Conservation (phyloP, 75 land plant species). For the Pseudotsuga menziesii region DNA sequence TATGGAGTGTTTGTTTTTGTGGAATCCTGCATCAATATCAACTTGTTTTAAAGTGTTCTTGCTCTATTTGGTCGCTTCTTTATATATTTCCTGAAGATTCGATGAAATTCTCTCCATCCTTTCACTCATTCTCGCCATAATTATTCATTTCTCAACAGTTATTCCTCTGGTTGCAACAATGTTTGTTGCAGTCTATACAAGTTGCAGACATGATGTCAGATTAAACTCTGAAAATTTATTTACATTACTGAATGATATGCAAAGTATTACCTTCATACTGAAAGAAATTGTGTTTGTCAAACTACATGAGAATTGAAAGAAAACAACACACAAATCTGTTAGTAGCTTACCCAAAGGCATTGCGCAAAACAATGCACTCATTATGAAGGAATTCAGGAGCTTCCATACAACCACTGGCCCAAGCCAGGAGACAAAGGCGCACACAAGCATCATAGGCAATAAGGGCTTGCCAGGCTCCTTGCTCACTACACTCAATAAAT, state of each 20-base stretch:
- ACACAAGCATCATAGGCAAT: conserved; percentile 98
- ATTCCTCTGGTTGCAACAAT: conserved; percentile 85
- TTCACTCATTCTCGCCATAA: no score
- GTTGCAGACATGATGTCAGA: conserved; percentile 16
- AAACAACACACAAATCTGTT: neutral
- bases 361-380: conserved; percentile 72
- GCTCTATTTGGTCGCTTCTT: no score
- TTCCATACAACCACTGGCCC: conserved; percentile 88
- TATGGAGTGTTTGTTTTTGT: no score
- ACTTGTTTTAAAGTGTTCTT: no score
- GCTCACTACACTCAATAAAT: conserved; percentile 33
- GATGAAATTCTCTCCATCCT: no score
- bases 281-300: neutral
- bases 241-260: neutral
- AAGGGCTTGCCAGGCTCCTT: conserved; percentile 85
- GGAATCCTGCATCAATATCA: no score
- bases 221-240: neutral
- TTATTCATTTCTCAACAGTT: conserved; percentile 44
- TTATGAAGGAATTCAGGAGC: conserved; percentile 82
- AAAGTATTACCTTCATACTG: neutral
- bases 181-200: conserved; percentile 44
- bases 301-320: no score
- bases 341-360: conserved; percentile 63
- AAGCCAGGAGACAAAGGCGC: conserved; percentile 84
- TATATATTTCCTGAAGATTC: no score